Evolutionary conservation across 176 grass and related monocot genomes (phyloP).

Genomic region (Pontederia paniculata): DNA sequence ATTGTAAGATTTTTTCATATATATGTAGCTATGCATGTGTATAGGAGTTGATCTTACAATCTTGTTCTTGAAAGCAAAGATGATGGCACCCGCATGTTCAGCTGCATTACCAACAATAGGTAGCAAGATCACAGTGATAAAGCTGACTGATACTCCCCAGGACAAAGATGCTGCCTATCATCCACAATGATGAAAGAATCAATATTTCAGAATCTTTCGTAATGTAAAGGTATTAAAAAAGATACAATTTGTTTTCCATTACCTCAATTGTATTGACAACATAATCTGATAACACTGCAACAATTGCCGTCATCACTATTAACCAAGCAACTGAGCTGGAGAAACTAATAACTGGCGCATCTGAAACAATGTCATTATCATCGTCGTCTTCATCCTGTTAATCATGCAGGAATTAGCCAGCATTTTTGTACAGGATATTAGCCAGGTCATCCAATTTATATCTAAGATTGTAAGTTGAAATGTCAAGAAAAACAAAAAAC

Average conservation of each 20-base stretch:
- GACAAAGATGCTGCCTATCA: not conserved
- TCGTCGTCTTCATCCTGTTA: slow-evolving; percentile 26
- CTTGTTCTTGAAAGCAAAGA: slow-evolving; percentile 22
- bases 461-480: too few species aligned
- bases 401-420: not conserved
- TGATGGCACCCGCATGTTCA: slow-evolving; percentile 14
- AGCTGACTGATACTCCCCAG: slow-evolving; percentile 5
- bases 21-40: too few species aligned
- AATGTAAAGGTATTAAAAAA: not conserved
- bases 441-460: not conserved
- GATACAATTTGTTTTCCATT: not conserved
- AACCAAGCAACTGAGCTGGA: slow-evolving; percentile 69
- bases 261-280: slow-evolving; percentile 85
- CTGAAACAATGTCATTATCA: slow-evolving; percentile 30
- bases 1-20: not conserved
- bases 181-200: not conserved
- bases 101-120: slow-evolving; percentile 14
- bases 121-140: slow-evolving; percentile 9
- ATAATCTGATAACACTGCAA: slow-evolving; percentile 77
- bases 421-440: not conserved
- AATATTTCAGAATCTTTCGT: too few species aligned
- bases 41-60: not conserved
- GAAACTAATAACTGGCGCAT: slow-evolving; percentile 59
- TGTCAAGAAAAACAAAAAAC: too few species aligned
- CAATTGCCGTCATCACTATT: slow-evolving; percentile 43